A percentile compares a stretch with the other conserved stretches of the same genome.
phyloP scores from a whole-genome alignment of 208 protist species.

The Acanthamoeba triangularis region DNA sequence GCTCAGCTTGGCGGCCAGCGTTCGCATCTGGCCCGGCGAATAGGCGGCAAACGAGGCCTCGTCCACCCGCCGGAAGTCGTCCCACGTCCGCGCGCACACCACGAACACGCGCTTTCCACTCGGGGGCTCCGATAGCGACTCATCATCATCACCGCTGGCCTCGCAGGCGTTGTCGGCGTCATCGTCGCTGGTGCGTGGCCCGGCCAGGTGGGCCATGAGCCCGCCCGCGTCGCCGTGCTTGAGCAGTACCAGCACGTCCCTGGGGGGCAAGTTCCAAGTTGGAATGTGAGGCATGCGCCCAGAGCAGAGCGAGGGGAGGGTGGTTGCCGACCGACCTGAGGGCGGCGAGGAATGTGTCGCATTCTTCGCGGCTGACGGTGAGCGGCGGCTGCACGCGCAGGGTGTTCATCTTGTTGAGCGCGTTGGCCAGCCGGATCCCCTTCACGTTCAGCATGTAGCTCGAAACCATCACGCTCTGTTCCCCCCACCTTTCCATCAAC shows the following conservation, averaged over 20 bases:
- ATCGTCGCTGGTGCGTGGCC: background rate
- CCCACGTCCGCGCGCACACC: background rate
- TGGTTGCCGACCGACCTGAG: background rate
- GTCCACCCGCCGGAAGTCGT: background rate
- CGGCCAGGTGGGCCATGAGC: conserved; percentile 16
- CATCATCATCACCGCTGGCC: background rate
- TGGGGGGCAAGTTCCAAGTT: background rate
- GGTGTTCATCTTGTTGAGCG: conserved; percentile 73
- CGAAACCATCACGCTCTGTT: conserved; percentile 46
- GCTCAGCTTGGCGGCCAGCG: conserved; percentile 10
- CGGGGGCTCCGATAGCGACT: no score
- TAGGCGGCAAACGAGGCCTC: background rate
- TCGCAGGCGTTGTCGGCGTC: background rate
- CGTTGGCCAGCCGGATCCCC: conserved; percentile 42
- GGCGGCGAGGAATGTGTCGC: conserved; percentile 3
- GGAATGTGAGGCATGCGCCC: background rate
- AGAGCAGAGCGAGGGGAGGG: background rate
- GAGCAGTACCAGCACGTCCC: conserved; percentile 21
- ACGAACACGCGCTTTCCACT: background rate
- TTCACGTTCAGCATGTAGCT: conserved; percentile 70
- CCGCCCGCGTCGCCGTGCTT: background rate
- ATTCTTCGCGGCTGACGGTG: background rate
- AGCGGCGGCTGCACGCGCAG: conserved; percentile 36
- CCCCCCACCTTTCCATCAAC: background rate
- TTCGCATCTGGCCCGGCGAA: background rate